Evolutionary conservation across 164 flowering plant species (phyloP).

Genomic region (Aristolochia fimbriata): DNA sequence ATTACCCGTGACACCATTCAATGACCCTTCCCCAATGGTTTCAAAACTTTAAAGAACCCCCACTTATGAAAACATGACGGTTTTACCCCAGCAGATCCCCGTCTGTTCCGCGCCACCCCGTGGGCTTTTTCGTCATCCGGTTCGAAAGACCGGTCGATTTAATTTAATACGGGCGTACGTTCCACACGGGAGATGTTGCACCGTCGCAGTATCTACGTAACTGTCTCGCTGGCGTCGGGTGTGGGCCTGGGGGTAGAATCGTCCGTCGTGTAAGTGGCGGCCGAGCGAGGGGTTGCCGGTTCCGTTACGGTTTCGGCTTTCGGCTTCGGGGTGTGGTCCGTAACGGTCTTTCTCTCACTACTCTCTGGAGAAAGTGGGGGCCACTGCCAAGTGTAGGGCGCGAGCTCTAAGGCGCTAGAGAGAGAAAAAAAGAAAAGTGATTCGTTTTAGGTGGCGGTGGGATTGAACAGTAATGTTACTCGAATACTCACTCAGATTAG

Average conservation of each 20-base stretch:
- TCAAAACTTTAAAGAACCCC: background rate
- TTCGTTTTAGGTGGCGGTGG: slow-evolving; percentile 1
- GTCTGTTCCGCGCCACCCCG: background rate
- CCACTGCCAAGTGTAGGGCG: background rate
- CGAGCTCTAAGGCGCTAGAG: background rate
- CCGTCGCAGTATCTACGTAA: too few species aligned
- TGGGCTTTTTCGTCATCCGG: background rate
- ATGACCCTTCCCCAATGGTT: background rate
- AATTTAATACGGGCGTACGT: too few species aligned
- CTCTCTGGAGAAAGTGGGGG: background rate
- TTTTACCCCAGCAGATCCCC: background rate
- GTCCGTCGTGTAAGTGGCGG: too few species aligned
- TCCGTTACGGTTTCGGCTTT: background rate
- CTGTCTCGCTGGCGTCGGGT: too few species aligned
- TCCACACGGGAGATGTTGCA: too few species aligned
- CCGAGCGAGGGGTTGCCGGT: background rate
- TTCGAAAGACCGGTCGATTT: too few species aligned
- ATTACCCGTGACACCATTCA: background rate
- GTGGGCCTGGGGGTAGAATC: too few species aligned
- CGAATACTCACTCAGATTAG: background rate
- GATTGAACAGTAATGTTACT: too few species aligned
- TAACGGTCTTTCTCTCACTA: background rate
- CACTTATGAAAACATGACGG: too few species aligned
- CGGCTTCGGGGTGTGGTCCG: too few species aligned
- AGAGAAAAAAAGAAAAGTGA: background rate